Conservation (phyloP, 2,329 filamentous ascomycete genomes). For the Ceratocystis diversiconidia region DNA sequence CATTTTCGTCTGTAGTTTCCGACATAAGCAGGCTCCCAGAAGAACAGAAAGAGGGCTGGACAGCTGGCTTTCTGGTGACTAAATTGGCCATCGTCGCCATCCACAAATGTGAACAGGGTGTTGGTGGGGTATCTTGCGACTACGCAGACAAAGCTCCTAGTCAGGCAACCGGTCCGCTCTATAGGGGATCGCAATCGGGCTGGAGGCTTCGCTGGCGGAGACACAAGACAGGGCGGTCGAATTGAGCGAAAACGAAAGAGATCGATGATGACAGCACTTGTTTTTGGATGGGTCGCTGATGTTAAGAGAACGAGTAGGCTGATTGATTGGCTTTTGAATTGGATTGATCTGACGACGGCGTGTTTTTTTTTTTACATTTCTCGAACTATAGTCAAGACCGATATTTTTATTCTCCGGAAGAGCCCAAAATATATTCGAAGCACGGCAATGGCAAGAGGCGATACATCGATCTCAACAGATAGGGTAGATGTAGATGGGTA, state of each 20-base stretch:
- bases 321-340: background rate
- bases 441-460: background rate
- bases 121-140: constrained; percentile 1
- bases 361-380: background rate
- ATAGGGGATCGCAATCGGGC: background rate
- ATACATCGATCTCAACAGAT: background rate
- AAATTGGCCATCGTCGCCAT: background rate
- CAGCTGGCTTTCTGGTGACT: background rate
- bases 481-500: background rate
- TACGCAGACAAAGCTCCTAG: background rate
- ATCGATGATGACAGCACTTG: background rate
- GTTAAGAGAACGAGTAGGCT: background rate
- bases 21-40: background rate
- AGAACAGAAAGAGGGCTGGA: background rate
- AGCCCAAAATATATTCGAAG: background rate
- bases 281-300: background rate
- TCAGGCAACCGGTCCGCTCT: background rate
- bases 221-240: background rate
- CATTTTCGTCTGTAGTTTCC: background rate
- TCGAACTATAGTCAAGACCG: background rate
- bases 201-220: background rate
- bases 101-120: background rate
- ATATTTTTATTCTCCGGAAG: no score
- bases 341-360: background rate
- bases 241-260: background rate